phyloP scores from a whole-genome alignment of 495 filamentous ascomycete species.

The Hypoxylon fragiforme region DNA sequence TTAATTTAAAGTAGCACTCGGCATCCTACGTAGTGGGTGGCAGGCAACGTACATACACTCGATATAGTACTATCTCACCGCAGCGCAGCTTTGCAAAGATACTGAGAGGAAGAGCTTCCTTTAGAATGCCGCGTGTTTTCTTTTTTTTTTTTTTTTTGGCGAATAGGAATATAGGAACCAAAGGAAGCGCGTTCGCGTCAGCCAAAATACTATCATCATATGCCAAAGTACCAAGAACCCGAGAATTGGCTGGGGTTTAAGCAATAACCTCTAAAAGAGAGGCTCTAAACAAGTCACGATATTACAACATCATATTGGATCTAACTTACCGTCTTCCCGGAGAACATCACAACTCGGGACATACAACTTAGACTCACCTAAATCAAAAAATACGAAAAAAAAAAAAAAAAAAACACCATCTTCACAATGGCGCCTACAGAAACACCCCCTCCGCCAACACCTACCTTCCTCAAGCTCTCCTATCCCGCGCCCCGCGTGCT shows the following conservation, averaged over 20 bases:
- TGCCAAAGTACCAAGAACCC: background rate
- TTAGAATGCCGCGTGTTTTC: background rate
- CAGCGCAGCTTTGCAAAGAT: conserved; percentile 12
- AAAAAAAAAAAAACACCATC: too few relatives aligned
- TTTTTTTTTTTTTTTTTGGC: too few relatives aligned
- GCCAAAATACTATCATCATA: conserved; percentile 6
- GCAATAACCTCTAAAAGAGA: background rate
- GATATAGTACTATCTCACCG: conserved; percentile 6
- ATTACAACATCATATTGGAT: too few relatives aligned
- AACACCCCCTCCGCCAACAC: conserved; percentile 33
- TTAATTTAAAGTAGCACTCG: conserved; percentile 6
- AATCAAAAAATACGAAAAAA: too few relatives aligned
- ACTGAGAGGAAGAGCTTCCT: too few relatives aligned
- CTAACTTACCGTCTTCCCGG: too few relatives aligned
- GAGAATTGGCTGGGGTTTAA: background rate
- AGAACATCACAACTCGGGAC: too few relatives aligned
- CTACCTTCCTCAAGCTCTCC: conserved; percentile 31
- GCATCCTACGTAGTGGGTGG: too few relatives aligned
- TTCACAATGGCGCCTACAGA: conserved; percentile 28
- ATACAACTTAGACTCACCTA: too few relatives aligned
- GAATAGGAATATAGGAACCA: conserved; percentile 3
- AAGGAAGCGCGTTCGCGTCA: background rate
- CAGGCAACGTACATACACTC: conserved; percentile 1
- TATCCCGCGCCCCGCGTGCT: conserved; percentile 58
- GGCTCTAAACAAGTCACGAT: background rate